These are phyloP conservation scores for Ogataea chonburiensis DNA, from an alignment of 805 yeast genomes.

Conservation along the genomic window DNA sequence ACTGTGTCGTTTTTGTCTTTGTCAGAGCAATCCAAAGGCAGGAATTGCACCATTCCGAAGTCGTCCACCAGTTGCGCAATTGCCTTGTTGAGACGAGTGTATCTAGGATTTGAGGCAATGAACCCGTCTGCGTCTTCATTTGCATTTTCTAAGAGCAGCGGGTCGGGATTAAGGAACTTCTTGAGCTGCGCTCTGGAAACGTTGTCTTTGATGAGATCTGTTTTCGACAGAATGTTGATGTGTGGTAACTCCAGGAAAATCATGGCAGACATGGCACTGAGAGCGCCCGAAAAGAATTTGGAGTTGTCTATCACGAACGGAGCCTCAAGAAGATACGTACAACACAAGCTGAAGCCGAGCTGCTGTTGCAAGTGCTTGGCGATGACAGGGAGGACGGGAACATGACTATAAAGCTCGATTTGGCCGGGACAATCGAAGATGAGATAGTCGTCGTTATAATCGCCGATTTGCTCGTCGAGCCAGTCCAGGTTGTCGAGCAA, in stretches of 20 bases:
- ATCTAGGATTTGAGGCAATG: constrained; percentile 48
- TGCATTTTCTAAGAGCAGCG: constrained; percentile 60
- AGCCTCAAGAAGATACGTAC: constrained; percentile 88
- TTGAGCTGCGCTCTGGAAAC: constrained; percentile 74
- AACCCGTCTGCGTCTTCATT: constrained; percentile 29
- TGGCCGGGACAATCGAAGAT: constrained; percentile 98
- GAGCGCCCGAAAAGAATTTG: constrained; percentile 92
- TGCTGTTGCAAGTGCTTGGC: constrained; percentile 80
- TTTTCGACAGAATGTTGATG: constrained; percentile 81
- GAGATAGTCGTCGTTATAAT: constrained; percentile 88
- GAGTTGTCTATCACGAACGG: constrained; percentile 89
- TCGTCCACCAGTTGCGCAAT: constrained; percentile 93
- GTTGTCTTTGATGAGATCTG: constrained; percentile 81
- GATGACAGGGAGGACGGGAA: constrained; percentile 87
- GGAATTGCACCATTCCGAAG: constrained; percentile 97
- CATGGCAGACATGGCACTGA: constrained; percentile 99
- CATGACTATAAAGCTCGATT: constrained; percentile 90
- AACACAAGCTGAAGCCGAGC: constrained; percentile 85
- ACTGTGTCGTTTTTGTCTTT: constrained; percentile 68
- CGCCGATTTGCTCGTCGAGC: constrained; percentile 97
- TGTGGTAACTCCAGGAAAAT: constrained; percentile 92
- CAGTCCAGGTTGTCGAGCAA: constrained; percentile 88
- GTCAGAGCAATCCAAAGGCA: constrained; percentile 74
- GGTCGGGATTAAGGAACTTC: constrained; percentile 88
- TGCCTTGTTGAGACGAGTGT: constrained; percentile 67